Conservation (phyloP, 2,329 filamentous ascomycete species). For the Monilinia fructigena region DNA sequence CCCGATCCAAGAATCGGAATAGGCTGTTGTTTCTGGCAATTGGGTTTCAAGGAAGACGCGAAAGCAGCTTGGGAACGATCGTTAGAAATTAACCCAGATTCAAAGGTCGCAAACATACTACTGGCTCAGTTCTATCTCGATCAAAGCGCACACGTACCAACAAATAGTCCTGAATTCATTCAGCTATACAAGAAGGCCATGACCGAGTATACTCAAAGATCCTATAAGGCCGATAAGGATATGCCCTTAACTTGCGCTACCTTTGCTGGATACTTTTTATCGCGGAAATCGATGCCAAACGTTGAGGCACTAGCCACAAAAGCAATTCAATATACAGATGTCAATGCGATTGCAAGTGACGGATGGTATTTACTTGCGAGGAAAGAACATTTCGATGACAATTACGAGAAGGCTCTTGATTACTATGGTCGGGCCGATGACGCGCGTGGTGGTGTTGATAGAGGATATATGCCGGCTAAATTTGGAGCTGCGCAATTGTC, state of each 20-base stretch:
- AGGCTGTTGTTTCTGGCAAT: constrained; percentile 94
- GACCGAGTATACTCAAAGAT: constrained; percentile 88
- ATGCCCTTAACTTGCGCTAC: constrained; percentile 86
- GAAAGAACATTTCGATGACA: constrained; percentile 82
- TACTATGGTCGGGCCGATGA: constrained; percentile 90
- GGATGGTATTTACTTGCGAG: constrained; percentile 94
- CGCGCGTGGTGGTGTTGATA: constrained; percentile 85
- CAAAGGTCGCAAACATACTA: constrained; percentile 86
- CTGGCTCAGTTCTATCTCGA: constrained; percentile 89
- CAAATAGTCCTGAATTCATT: constrained; percentile 81
- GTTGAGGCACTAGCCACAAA: constrained; percentile 87
- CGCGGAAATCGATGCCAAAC: constrained; percentile 74
- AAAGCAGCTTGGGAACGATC: constrained; percentile 86
- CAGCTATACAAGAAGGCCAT: constrained; percentile 88
- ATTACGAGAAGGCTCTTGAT: constrained; percentile 72
- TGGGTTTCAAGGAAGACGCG: constrained; percentile 91
- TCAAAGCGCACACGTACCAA: constrained; percentile 76
- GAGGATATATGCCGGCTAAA: constrained; percentile 88
- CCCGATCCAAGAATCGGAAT: constrained; percentile 95
- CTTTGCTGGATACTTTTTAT: constrained; percentile 86
- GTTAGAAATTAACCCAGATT: constrained; percentile 75
- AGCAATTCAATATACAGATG: constrained; percentile 92
- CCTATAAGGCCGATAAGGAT: constrained; percentile 90
- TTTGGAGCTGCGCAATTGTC: constrained; percentile 91
- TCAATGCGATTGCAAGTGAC: constrained; percentile 94